Evolutionary conservation across 805 yeast genomes (phyloP).

Genomic region (Spencermartinsiella europaea): DNA sequence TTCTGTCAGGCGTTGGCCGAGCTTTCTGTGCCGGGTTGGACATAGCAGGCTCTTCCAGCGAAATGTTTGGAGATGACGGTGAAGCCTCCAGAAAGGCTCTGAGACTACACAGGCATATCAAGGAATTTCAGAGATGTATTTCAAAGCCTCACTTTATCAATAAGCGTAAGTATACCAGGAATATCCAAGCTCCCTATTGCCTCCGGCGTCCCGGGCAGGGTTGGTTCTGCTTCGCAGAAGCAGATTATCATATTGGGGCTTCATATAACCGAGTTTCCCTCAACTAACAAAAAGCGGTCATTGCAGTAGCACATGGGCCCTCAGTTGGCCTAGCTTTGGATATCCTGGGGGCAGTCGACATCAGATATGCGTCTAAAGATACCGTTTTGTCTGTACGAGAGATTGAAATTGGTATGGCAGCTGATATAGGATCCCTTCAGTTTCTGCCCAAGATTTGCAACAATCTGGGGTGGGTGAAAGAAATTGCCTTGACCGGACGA

Average conservation of each 20-base stretch:
- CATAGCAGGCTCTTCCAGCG: conserved; percentile 32
- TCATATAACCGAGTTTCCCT: too few relatives aligned
- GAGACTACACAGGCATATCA: conserved; percentile 37
- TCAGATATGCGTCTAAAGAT: conserved; percentile 52
- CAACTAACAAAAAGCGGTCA: conserved; percentile 43
- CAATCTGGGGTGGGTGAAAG: conserved; percentile 54
- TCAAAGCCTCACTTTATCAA: conserved; percentile 25
- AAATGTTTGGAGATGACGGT: conserved; percentile 15
- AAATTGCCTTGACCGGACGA: conserved; percentile 58
- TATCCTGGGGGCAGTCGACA: conserved; percentile 52
- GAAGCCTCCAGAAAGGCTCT: conserved; percentile 30
- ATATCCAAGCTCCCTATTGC: neutral
- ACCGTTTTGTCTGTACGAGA: conserved; percentile 58
- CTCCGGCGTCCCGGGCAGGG: too few relatives aligned
- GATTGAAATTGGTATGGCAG: conserved; percentile 66
- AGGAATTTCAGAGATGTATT: conserved; percentile 55
- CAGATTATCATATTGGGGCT: too few relatives aligned
- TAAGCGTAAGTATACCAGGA: conserved; percentile 30
- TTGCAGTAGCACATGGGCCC: conserved; percentile 61
- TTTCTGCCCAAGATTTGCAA: conserved; percentile 51
- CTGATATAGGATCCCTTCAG: conserved; percentile 76
- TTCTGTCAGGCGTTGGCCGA: conserved; percentile 54
- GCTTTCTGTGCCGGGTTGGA: conserved; percentile 65
- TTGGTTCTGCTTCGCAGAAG: too few relatives aligned
- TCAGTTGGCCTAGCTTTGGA: conserved; percentile 66